These are phyloP conservation scores for Auricularia auricula-judae DNA, from an alignment of 768 basidiomycete species.

Conservation along the genomic window DNA sequence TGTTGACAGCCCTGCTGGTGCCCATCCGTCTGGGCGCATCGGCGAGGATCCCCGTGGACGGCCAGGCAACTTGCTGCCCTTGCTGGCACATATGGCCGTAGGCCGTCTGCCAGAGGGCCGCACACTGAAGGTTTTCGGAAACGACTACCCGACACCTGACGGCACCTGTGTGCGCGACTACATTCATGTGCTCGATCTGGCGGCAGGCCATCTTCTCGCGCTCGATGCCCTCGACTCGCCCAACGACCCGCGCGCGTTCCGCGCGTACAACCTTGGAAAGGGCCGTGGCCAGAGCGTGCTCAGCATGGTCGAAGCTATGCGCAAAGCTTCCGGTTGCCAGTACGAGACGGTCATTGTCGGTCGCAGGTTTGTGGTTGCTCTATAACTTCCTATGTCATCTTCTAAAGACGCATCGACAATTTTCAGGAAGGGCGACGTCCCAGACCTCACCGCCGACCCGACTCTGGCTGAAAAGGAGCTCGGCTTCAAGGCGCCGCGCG, in stretches of 20 bases:
- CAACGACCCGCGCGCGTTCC: conserved; percentile 50
- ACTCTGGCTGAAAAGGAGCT: conserved; percentile 84
- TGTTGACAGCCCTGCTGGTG: conserved; percentile 76
- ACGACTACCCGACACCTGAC: conserved; percentile 93
- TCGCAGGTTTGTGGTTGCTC: conserved; percentile 51
- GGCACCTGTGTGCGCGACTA: conserved; percentile 98
- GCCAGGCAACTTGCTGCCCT: conserved; percentile 87
- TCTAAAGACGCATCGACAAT: too few species aligned
- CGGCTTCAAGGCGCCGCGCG: conserved; percentile 73
- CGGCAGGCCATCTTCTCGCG: conserved; percentile 86
- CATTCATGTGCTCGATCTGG: conserved; percentile 86
- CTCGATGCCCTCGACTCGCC: conserved; percentile 64
- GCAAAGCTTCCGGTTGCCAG: conserved; percentile 75
- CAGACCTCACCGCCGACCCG: conserved; percentile 92
- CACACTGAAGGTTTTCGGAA: conserved; percentile 79
- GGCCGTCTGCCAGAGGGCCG: conserved; percentile 57
- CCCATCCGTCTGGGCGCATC: conserved; percentile 88
- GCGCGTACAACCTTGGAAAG: conserved; percentile 95
- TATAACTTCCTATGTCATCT: too few species aligned
- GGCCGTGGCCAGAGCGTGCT: conserved; percentile 88
- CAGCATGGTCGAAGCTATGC: conserved; percentile 92
- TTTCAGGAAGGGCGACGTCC: conserved; percentile 62
- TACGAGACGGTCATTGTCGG: conserved; percentile 87
- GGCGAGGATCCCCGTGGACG: conserved; percentile 96
- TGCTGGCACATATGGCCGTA: conserved; percentile 89